Conservation (phyloP, 192 early-diverging fungal genomes). For the Rhizophagus prolifer region DNA sequence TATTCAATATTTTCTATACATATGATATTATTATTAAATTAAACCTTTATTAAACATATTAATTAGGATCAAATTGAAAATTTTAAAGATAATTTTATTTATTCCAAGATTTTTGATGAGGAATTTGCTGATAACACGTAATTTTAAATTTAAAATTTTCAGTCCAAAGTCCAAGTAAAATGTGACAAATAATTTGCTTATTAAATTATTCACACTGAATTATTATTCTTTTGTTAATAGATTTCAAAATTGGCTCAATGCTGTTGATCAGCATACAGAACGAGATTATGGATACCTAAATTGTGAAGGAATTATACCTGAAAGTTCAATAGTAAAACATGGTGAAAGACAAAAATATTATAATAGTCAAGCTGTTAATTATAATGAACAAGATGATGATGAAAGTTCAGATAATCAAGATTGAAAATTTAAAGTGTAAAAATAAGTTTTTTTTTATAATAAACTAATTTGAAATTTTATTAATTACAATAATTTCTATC, state of each 20-base stretch:
- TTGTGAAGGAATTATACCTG: conserved; percentile 55
- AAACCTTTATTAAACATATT: too few relatives aligned
- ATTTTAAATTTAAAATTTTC: conserved; percentile 29
- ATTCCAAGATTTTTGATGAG: conserved; percentile 71
- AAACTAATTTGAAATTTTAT: too few relatives aligned
- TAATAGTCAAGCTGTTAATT: too few relatives aligned
- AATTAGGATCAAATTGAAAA: conserved; percentile 72
- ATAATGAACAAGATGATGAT: background rate
- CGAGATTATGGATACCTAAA: conserved; percentile 64
- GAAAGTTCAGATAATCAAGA: background rate
- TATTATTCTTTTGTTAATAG: conserved; percentile 25
- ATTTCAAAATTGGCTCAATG: conserved; percentile 62
- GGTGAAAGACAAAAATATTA: conserved; percentile 30
- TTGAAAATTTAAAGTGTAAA: too few relatives aligned
- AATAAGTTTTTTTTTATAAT: too few relatives aligned
- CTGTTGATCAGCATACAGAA: conserved; percentile 55
- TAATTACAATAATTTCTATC: too few relatives aligned
- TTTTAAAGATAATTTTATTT: conserved; percentile 91
- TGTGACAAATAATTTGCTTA: background rate
- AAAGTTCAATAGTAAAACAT: conserved; percentile 39
- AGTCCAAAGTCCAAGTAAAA: background rate
- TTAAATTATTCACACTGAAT: background rate
- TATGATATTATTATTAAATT: too few relatives aligned
- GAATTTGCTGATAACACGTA: conserved; percentile 68
- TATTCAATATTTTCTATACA: too few relatives aligned